A percentile compares a stretch with the other conserved stretches of the same genome.
phyloP scores from a whole-genome alignment of 176 grass and related monocot species.

The Poa annua region DNA sequence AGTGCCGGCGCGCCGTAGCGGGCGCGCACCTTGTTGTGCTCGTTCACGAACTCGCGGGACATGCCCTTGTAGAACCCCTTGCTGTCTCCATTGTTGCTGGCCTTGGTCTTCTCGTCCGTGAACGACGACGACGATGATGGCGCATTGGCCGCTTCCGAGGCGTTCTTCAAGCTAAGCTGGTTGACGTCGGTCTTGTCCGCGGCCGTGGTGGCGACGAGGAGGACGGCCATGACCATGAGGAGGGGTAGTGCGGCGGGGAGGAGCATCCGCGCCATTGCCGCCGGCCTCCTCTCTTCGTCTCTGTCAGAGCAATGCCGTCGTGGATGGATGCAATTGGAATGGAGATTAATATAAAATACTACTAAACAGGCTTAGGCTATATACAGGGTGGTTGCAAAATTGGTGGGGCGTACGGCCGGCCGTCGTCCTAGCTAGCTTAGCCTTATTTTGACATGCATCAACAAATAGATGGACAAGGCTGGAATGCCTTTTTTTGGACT shows the following conservation, averaged over 20 bases:
- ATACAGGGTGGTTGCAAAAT: not conserved
- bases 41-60: constrained; percentile 24
- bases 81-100: not conserved
- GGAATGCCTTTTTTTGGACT: not conserved
- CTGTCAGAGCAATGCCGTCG: not conserved
- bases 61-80: constrained; percentile 49
- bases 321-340: not conserved
- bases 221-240: not conserved
- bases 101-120: not conserved
- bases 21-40: constrained; percentile 38
- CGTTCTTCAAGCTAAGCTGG: not conserved
- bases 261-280: constrained; percentile 19
- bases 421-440: not conserved
- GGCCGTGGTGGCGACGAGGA: not conserved
- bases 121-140: not conserved
- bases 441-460: not conserved
- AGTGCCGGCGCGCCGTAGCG: constrained; percentile 26
- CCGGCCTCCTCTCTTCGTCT: not conserved
- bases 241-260: constrained; percentile 14
- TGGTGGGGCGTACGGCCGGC: not conserved
- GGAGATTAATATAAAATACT: not conserved
- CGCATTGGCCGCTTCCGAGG: not conserved
- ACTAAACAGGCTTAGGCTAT: not conserved
- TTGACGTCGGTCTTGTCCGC: not conserved
- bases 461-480: not conserved